Percentiles rank a stretch among this genome's conserved stretches.
phyloP scores from a whole-genome alignment of 495 filamentous ascomycete genomes.

The Podospora australis region DNA sequence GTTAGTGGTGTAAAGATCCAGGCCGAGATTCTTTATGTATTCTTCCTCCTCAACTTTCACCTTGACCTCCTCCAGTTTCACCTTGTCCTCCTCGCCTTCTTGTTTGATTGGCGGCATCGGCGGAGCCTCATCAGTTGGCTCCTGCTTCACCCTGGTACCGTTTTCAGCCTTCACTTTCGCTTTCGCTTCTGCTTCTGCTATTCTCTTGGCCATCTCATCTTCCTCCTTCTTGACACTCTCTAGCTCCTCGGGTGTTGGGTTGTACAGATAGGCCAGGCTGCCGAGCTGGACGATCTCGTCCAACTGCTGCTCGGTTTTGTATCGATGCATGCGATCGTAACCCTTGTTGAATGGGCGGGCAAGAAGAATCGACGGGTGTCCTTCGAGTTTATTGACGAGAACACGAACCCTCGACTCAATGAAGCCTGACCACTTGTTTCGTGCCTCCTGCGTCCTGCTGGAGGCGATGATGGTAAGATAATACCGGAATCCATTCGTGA shows the following conservation, averaged over 20 bases:
- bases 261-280: constrained; percentile 59
- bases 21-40: constrained; percentile 15
- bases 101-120: constrained; percentile 8
- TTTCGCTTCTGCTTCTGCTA: constrained; percentile 21
- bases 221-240: constrained; percentile 53
- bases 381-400: constrained; percentile 74
- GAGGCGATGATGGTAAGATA: constrained; percentile 86
- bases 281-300: constrained; percentile 65
- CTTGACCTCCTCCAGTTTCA: constrained; percentile 10
- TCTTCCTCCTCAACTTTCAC: constrained; percentile 21
- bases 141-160: constrained; percentile 13
- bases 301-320: constrained; percentile 63
- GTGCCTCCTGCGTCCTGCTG: constrained; percentile 76
- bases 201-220: constrained; percentile 42
- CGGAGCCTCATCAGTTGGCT: constrained; percentile 2
- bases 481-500: constrained; percentile 86
- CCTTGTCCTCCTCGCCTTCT: constrained; percentile 6
- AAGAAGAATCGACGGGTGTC: constrained; percentile 63
- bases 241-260: constrained; percentile 33
- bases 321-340: constrained; percentile 72
- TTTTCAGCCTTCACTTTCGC: constrained; percentile 25
- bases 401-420: constrained; percentile 89
- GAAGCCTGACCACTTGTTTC: constrained; percentile 80
- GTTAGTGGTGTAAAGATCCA: constrained; percentile 27
- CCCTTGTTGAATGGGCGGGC: constrained; percentile 92